Evolutionary conservation across 345 rosid genomes (phyloP).

Genomic region (Euphorbia pulcherrima): DNA sequence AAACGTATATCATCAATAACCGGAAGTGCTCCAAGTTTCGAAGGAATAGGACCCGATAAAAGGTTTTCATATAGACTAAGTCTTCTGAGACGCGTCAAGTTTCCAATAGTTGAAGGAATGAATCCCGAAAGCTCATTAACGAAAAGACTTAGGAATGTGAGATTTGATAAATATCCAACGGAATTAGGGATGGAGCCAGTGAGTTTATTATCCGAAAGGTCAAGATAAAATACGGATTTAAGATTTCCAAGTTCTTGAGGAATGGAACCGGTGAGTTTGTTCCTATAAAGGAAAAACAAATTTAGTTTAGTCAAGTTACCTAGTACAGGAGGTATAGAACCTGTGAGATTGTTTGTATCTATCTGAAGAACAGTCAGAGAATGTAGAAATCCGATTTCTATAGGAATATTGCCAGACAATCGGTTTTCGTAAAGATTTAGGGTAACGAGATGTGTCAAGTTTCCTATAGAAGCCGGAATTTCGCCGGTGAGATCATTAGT

Average conservation of each 20-base stretch:
- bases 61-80: accelerated
- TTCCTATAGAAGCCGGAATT: not conserved
- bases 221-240: not conserved
- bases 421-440: not conserved
- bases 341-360: not conserved
- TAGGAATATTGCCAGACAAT: not conserved
- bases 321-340: not conserved
- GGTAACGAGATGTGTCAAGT: not conserved
- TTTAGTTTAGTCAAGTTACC: not conserved
- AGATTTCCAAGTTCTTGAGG: not conserved
- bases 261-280: constrained; percentile 2
- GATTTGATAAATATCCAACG: not conserved
- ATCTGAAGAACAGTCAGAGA: not conserved
- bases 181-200: not conserved
- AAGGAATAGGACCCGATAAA: not conserved
- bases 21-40: not conserved
- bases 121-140: not conserved
- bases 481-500: not conserved
- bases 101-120: not conserved
- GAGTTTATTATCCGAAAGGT: not conserved
- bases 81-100: not conserved
- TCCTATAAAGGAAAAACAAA: not conserved
- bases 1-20: not conserved
- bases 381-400: not conserved
- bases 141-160: not conserved